These are phyloP conservation scores for Penicillium decumbens DNA, from an alignment of 2,329 filamentous ascomycete genomes.

Conservation along the genomic window DNA sequence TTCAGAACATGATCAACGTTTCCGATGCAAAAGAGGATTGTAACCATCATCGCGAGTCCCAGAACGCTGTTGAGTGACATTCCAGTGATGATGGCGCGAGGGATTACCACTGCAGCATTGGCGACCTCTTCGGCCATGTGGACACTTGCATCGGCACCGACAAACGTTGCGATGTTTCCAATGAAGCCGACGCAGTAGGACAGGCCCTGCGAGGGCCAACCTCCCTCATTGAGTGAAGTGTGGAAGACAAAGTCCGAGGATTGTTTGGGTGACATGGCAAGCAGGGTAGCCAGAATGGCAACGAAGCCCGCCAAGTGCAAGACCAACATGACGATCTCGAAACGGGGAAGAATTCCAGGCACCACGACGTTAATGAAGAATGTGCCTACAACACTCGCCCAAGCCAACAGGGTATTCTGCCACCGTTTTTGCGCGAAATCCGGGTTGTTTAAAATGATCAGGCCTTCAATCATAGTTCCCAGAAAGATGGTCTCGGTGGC, in stretches of 20 bases:
- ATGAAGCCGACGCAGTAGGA: constrained; percentile 35
- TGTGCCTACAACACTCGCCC: constrained; percentile 34
- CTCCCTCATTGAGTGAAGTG: constrained; percentile 31
- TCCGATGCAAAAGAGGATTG: constrained; percentile 35
- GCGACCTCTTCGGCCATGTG: constrained; percentile 40
- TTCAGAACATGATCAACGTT: constrained; percentile 31
- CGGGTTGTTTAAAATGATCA: constrained; percentile 37
- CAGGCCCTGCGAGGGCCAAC: constrained; percentile 32
- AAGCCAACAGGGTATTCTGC: constrained; percentile 42
- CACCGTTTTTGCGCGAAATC: constrained; percentile 33
- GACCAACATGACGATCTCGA: constrained; percentile 43
- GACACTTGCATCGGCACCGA: constrained; percentile 27
- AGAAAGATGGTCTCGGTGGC: constrained; percentile 42
- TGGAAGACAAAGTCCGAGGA: constrained; percentile 31
- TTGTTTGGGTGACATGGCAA: constrained; percentile 28
- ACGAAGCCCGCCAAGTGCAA: constrained; percentile 48
- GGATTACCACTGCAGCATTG: constrained; percentile 35
- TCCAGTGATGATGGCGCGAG: constrained; percentile 34
- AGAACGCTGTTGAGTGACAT: constrained; percentile 35
- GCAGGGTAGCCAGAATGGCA: constrained; percentile 37
- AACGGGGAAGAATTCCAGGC: constrained; percentile 39
- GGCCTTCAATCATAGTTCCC: constrained; percentile 41
- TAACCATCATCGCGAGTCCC: constrained; percentile 36
- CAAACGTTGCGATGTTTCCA: constrained; percentile 35
- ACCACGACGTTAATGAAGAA: constrained; percentile 43